Evolutionary conservation across 805 yeast genomes (phyloP), one percentile per base, ranked within the genome.

Genomic region (Kazachstania taianensis): DNA sequence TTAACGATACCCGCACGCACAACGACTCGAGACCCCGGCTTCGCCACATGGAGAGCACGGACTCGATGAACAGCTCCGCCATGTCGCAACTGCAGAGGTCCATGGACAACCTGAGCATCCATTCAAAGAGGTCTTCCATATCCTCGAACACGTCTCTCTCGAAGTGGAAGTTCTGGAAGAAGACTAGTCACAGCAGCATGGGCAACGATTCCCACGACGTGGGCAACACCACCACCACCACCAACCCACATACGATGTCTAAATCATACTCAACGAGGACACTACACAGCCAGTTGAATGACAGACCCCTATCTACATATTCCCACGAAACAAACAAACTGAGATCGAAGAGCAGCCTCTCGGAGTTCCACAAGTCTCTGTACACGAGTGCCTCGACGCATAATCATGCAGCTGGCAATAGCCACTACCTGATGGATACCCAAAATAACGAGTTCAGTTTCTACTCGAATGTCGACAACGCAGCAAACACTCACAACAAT

Each of bases 141-240:
- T 41, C 54, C 6, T 46, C 55, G 10, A 17, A 32, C 14, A 32
- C 23, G 19, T 39, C 39, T 5, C 16, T 15, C 18, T 32, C 46
- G 7, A 52, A 46, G 33, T 59, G 63, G 63, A 59, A 53, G 36
- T 59, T 59, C 35, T 59, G 63, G 63, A 55, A 53, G 32, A 50
- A 45, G 33, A 43, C 41, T 28, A 33, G 42, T 29, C 41, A n/a
- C n/a, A n/a, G n/a, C n/a, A n/a, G n/a, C n/a, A n/a, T n/a, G n/a
- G n/a, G 30, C 13, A 25, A 23, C 34, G 18, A 18, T 24, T 16
- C 20, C 14, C 27, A 24, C 22, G n/a, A 28, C 10, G 12, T 4
- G 23, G 32, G 9, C 37, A 28, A 15, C 25, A 32, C 20, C 33
- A 14, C 8, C 27, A n/a, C n/a, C n/a, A 15, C 15, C 26, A 22